Evolutionary conservation across 225 moss, liverwort and hornwort species (phyloP).

Genomic region (Polytrichum commune): DNA sequence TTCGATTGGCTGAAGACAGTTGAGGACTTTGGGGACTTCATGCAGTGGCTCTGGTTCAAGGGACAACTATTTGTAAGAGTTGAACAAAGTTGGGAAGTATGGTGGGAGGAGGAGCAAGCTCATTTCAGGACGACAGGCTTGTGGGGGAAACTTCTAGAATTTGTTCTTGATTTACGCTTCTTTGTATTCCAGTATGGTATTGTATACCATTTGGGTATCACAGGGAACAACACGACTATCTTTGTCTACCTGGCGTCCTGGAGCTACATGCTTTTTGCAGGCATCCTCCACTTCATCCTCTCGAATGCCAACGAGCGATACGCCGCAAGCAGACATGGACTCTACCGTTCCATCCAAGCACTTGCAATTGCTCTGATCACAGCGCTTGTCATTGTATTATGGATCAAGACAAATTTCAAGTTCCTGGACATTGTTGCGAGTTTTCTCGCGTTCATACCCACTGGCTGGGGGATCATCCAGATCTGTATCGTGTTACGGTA

Average conservation of each 20-base stretch:
- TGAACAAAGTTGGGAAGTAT: slow-evolving; percentile 72
- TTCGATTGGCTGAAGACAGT: slow-evolving; percentile 96
- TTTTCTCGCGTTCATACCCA: slow-evolving; percentile 73
- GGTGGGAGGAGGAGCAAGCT: slow-evolving; percentile 97
- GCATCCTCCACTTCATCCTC: slow-evolving; percentile 53
- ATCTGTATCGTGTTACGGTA: slow-evolving; percentile 64
- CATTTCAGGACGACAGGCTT: slow-evolving; percentile 72
- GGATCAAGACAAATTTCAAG: slow-evolving; percentile 46
- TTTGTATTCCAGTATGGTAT: slow-evolving; percentile 90
- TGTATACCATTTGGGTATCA: slow-evolving; percentile 70
- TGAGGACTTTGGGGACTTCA: slow-evolving; percentile 83
- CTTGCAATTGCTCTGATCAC: slow-evolving; percentile 41
- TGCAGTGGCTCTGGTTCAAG: slow-evolving; percentile 81
- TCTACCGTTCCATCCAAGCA: slow-evolving; percentile 69
- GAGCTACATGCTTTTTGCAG: slow-evolving; percentile 71
- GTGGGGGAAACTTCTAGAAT: slow-evolving; percentile 79
- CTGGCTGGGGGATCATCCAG: slow-evolving; percentile 75
- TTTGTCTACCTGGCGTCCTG: slow-evolving; percentile 78
- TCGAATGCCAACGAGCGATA: slow-evolving; percentile 51
- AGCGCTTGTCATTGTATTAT: slow-evolving; percentile 45
- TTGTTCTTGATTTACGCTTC: slow-evolving; percentile 74
- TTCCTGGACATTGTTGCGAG: slow-evolving; percentile 72
- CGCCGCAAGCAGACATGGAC: slow-evolving; percentile 61
- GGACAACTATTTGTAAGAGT: slow-evolving; percentile 79
- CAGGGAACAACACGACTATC: slow-evolving; percentile 50